Conservation (phyloP, 768 basidiomycete species). For the Lactarius deliciosus region DNA sequence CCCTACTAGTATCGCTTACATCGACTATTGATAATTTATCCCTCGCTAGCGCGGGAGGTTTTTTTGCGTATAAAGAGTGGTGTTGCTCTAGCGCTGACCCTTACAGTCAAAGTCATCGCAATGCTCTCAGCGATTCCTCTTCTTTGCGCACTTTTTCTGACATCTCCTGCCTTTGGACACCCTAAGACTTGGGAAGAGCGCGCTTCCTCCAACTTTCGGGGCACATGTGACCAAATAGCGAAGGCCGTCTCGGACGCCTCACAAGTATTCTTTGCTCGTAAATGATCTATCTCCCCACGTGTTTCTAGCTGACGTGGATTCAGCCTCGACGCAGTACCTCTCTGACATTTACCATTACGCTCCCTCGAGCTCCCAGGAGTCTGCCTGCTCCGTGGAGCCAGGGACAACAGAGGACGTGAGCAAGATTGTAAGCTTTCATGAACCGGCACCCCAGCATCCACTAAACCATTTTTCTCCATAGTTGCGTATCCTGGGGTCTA, state of each 20-base stretch:
- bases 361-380: constrained; percentile 14
- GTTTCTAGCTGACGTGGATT: background rate
- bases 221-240: background rate
- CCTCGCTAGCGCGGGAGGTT: too few relatives aligned
- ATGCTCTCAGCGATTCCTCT: background rate
- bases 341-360: constrained; percentile 25
- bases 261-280: constrained; percentile 6
- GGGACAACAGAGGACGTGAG: constrained; percentile 28
- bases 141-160: background rate
- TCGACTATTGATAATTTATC: too few relatives aligned
- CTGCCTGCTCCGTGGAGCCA: constrained; percentile 31
- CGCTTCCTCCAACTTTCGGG: background rate
- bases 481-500: constrained; percentile 15
- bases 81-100: background rate
- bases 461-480: background rate
- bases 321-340: constrained; percentile 17
- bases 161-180: background rate
- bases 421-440: constrained; percentile 21
- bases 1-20: too few relatives aligned
- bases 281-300: background rate
- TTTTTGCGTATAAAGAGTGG: background rate
- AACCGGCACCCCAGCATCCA: background rate
- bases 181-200: background rate
- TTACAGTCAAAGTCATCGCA: background rate
- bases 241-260: background rate